phyloP scores from a whole-genome alignment of 495 filamentous ascomycete species.

The Daldinia bambusicola region DNA sequence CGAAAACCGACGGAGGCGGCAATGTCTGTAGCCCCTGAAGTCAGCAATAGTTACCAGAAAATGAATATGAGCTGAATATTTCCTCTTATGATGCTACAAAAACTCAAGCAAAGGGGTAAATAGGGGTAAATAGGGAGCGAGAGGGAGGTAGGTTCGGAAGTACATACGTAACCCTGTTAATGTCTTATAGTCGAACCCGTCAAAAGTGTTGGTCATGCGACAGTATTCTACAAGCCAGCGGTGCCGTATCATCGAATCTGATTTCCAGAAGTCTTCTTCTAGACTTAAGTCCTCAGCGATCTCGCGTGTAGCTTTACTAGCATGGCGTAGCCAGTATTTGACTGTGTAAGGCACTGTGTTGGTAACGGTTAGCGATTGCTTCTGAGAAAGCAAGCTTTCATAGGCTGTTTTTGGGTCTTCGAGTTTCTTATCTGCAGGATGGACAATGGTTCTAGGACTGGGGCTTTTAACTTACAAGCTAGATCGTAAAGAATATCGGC shows the following conservation, averaged over 20 bases:
- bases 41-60: conserved; percentile 6
- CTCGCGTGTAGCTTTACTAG: conserved; percentile 51
- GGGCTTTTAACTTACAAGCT: conserved; percentile 32
- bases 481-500: conserved; percentile 33
- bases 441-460: neutral
- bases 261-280: conserved; percentile 50
- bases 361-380: conserved; percentile 13
- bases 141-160: neutral
- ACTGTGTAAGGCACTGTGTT: conserved; percentile 46
- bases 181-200: conserved; percentile 41
- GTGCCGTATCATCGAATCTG: conserved; percentile 46
- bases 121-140: neutral
- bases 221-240: conserved; percentile 52
- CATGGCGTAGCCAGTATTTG: conserved; percentile 54
- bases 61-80: neutral
- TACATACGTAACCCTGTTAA: conserved; percentile 44
- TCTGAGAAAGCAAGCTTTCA: no score
- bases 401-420: neutral
- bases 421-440: neutral
- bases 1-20: conserved; percentile 46
- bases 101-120: no score
- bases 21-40: conserved; percentile 32
- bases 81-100: no score
- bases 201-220: conserved; percentile 39
- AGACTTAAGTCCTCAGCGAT: conserved; percentile 50